Conservation (phyloP, 169 alveolate species). For the Plasmodium gallinaceum region DNA sequence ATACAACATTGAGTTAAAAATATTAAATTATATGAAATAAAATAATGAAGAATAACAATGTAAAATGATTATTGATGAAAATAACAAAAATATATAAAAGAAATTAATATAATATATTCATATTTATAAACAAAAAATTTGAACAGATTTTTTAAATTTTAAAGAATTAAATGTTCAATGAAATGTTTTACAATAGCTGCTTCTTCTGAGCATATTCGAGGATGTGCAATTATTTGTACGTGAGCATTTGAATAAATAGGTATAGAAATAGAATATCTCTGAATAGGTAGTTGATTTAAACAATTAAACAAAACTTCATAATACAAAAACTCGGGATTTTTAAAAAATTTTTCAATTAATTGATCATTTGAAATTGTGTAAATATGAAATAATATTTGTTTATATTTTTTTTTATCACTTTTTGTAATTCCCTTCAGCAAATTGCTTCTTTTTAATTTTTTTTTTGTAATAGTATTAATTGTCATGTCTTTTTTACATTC, state of each 20-base stretch:
- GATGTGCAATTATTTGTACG: slow-evolving; percentile 76
- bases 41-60: not conserved
- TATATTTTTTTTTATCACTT: slow-evolving; percentile 51
- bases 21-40: not conserved
- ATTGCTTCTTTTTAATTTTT: slow-evolving; percentile 31
- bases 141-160: not conserved
- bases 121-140: slow-evolving; percentile 4
- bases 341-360: slow-evolving; percentile 36
- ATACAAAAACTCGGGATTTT: slow-evolving; percentile 62
- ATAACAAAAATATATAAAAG: not conserved
- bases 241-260: slow-evolving; percentile 72
- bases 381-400: slow-evolving; percentile 43
- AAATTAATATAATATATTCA: not conserved
- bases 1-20: not conserved
- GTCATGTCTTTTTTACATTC: not conserved
- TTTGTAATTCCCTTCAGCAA: slow-evolving; percentile 67
- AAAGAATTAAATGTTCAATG: slow-evolving; percentile 60
- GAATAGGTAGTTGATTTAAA: slow-evolving; percentile 53
- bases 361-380: slow-evolving; percentile 59
- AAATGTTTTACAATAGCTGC: slow-evolving; percentile 63
- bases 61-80: not conserved
- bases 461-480: not conserved
- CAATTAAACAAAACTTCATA: slow-evolving; percentile 67
- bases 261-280: slow-evolving; percentile 45
- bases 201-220: slow-evolving; percentile 61